phyloP scores from a whole-genome alignment of 2,329 filamentous ascomycete species.

The Aspergillus quadrilineatus region DNA sequence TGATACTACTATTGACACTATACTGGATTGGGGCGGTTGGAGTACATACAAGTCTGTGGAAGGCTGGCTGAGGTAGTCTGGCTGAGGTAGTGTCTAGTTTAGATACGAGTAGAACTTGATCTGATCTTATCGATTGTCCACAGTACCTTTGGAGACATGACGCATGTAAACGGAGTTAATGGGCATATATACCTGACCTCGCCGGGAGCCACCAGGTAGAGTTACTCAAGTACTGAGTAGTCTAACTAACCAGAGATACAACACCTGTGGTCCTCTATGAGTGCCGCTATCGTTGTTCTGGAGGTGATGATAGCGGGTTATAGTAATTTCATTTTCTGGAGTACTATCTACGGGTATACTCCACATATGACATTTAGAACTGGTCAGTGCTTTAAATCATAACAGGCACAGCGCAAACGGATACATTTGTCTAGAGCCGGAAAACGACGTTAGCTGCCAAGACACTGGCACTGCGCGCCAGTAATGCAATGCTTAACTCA shows the following conservation, averaged over 20 bases:
- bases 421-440: background rate
- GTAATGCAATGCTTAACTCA: background rate
- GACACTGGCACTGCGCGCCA: background rate
- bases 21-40: background rate
- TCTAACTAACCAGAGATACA: too few relatives aligned
- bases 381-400: background rate
- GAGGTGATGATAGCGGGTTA: too few relatives aligned
- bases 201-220: background rate
- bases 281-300: too few relatives aligned
- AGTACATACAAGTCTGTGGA: background rate
- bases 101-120: background rate
- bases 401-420: background rate
- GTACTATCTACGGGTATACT: too few relatives aligned
- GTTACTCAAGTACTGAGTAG: too few relatives aligned
- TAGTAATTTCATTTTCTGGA: too few relatives aligned
- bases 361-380: background rate
- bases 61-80: background rate
- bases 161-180: background rate
- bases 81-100: background rate
- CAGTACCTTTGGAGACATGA: background rate
- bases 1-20: slow-evolving; percentile 22
- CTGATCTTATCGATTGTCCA: background rate
- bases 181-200: background rate
- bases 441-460: background rate
- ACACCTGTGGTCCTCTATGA: too few relatives aligned